Evolutionary conservation across 2,329 filamentous ascomycete genomes (phyloP), one percentile per base, ranked within the genome.

Genomic region (Sporothrix luriei): DNA sequence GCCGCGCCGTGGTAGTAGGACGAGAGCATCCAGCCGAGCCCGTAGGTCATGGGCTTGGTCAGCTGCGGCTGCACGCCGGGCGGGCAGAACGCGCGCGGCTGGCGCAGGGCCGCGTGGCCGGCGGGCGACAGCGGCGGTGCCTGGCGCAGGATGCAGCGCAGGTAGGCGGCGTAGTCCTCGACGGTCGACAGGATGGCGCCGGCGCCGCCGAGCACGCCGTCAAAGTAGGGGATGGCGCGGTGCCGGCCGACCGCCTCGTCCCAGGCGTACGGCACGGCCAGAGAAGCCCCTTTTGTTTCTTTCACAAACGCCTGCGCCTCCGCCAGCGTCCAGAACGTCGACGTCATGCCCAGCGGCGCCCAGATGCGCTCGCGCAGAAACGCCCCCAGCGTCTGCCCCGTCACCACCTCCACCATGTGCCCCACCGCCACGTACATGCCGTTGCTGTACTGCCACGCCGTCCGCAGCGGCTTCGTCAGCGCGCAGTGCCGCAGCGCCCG

Each of bases 381-480:
- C 1, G 3, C 19, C 1, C 29, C 19, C 16, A 59, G 13, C 19
- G 16, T 19, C 55, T 59, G 7, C 6, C 55, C 55, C 29, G 55
- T 40, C 29, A 59, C 55, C 19, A 59, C 55, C 6, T 59, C 55
- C 0, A 59, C 13, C 55, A 59, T 59, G 16, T 59, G 33, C 3
- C 55, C 55, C 29, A 59, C 55, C 0, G 55, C 55, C n/a, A 59
- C 11, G 40, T 21, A 59, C 29, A 59, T 9, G 3, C 55, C 55
- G 13, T 59, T 59, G 55, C 55, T 40, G 29, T 59, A 59, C 19
- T 59, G 55, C 29, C 29, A 59, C 16, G 55, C 19, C 19, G 55
- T 40, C 5, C 55, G 29, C 16, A 59, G 40, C 19, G 38, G 29
- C 10, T 40, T 40, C 19, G 7, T 40, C 16, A 59, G 4, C 2